Evolutionary conservation across 495 filamentous ascomycete species (phyloP).

Genomic region (Diplogelasinospora grovesii): DNA sequence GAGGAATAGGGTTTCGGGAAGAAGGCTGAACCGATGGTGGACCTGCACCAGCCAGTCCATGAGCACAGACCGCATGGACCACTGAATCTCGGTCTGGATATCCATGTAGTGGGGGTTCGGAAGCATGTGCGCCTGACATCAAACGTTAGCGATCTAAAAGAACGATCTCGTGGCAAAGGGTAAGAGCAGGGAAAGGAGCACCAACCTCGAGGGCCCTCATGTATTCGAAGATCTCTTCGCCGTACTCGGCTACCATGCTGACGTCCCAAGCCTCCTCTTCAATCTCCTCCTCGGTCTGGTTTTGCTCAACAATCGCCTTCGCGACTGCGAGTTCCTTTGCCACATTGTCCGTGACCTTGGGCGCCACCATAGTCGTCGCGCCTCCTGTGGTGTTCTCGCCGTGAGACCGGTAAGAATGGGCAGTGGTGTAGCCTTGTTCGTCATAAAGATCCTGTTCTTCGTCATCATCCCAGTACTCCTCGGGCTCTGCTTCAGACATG

Average conservation of each 20-base stretch:
- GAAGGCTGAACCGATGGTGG: slow-evolving; percentile 79
- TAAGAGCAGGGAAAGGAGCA: background rate
- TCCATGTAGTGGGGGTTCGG: slow-evolving; percentile 95
- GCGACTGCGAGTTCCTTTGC: slow-evolving; percentile 64
- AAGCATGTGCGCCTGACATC: slow-evolving; percentile 61
- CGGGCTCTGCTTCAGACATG: slow-evolving; percentile 52
- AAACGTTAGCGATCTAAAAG: slow-evolving; percentile 16
- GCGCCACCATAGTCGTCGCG: slow-evolving; percentile 62
- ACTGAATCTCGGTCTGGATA: slow-evolving; percentile 91
- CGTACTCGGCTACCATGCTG: slow-evolving; percentile 98
- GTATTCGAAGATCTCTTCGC: slow-evolving; percentile 89
- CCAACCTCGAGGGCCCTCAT: slow-evolving; percentile 83
- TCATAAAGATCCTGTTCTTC: slow-evolving; percentile 72
- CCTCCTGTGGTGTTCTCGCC: slow-evolving; percentile 75
- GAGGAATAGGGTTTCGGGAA: slow-evolving; percentile 92
- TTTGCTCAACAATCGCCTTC: slow-evolving; percentile 57
- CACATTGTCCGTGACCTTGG: slow-evolving; percentile 54
- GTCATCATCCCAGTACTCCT: slow-evolving; percentile 72
- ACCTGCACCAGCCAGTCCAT: slow-evolving; percentile 99
- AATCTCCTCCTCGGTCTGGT: slow-evolving; percentile 48
- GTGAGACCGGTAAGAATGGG: slow-evolving; percentile 64
- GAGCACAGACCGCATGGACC: slow-evolving; percentile 95
- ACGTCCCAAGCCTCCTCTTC: slow-evolving; percentile 89
- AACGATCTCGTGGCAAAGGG: background rate
- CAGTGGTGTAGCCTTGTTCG: slow-evolving; percentile 75